Conservation (phyloP, 1,284 basidiomycete genomes). For the Puccinia polysora region DNA sequence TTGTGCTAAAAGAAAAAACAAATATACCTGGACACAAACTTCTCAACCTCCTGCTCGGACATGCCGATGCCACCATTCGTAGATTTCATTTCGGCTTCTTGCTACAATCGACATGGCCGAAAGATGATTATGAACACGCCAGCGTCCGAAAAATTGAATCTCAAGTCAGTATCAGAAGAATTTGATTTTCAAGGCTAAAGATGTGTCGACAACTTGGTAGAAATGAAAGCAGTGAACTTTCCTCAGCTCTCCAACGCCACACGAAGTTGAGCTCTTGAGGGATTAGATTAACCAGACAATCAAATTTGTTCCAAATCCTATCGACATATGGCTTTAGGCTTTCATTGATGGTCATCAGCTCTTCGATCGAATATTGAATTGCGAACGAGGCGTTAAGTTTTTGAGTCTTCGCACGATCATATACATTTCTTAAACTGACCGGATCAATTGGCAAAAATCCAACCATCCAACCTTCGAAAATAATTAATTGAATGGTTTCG, state of each 20-base stretch:
- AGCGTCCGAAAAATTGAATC: too few species aligned
- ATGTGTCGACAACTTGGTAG: not conserved
- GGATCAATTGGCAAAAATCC: constrained; percentile 19
- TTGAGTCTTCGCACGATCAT: not conserved
- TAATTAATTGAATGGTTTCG: constrained; percentile 2
- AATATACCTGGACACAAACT: constrained; percentile 23
- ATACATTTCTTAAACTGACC: not conserved
- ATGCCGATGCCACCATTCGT: constrained; percentile 29
- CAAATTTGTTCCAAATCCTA: constrained; percentile 12
- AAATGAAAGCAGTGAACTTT: not conserved
- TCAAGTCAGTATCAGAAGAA: too few species aligned
- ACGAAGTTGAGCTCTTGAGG: constrained; percentile 30
- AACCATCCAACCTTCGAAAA: constrained; percentile 43
- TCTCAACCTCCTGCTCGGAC: constrained; percentile 22
- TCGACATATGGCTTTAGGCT: constrained; percentile 5
- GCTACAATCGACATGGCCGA: not conserved
- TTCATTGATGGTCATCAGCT: constrained; percentile 21
- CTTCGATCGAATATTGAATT: constrained; percentile 9
- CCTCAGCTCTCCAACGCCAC: constrained; percentile 32
- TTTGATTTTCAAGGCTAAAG: not conserved
- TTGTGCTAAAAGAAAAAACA: too few species aligned
- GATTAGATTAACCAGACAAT: constrained; percentile 19
- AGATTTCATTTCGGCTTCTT: constrained; percentile 34
- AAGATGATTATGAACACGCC: not conserved
- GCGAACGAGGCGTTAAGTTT: not conserved